Percentiles rank a stretch among this genome's conserved stretches.
phyloP scores from a whole-genome alignment of 306 rosid genomes.

The Lupinus albus region DNA sequence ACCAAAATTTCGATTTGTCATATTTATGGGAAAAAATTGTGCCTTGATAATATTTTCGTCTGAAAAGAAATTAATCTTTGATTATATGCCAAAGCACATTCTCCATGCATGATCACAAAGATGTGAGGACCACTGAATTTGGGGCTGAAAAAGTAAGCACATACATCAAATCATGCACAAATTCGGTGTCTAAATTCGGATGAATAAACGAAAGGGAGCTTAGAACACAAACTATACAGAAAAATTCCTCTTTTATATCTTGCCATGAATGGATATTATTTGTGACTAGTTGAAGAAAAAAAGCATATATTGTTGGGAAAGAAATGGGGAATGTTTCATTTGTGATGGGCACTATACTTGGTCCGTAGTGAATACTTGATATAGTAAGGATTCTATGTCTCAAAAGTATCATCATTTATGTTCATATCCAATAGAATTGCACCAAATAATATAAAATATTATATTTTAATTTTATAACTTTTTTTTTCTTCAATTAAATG shows the following conservation, averaged over 20 bases:
- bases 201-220: neutral
- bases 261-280: constrained; percentile 39
- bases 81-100: no score
- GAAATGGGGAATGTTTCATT: constrained; percentile 30
- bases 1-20: no score
- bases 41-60: no score
- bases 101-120: no score
- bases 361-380: constrained; percentile 31
- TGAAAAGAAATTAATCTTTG: no score
- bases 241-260: neutral
- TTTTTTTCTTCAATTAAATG: no score
- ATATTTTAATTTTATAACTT: no score
- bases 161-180: constrained; percentile 47
- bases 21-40: no score
- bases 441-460: no score
- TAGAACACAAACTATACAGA: neutral
- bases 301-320: constrained; percentile 31
- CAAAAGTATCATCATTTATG: no score
- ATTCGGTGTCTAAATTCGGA: constrained; percentile 26
- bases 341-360: constrained; percentile 30
- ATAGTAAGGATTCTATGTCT: no score
- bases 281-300: constrained; percentile 23
- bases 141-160: constrained; percentile 32
- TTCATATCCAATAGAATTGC: no score
- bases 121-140: constrained; percentile 35